These are phyloP conservation scores for Trichoderma sp. DNA, from an alignment of 2,329 filamentous ascomycete species.

Conservation along the genomic window DNA sequence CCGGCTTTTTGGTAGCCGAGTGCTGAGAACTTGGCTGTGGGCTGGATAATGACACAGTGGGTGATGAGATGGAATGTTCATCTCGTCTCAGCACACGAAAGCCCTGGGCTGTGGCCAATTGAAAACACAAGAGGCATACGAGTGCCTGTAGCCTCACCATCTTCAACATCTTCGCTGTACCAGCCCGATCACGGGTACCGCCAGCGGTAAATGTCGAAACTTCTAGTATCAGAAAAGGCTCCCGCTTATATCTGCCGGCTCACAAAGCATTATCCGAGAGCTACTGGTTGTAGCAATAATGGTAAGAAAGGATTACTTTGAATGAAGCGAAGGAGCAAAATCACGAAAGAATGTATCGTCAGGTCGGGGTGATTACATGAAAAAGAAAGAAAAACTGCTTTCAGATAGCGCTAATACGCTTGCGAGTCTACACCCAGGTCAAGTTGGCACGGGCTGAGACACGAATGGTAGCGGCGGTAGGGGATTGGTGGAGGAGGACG, in stretches of 20 bases:
- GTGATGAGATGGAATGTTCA: conserved; percentile 14
- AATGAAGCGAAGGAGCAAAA: neutral
- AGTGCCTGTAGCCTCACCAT: conserved; percentile 37
- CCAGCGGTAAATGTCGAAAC: conserved; percentile 8
- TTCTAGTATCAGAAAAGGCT: conserved; percentile 23
- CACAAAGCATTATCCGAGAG: conserved; percentile 23
- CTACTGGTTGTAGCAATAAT: neutral
- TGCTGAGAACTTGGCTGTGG: neutral
- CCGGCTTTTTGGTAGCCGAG: neutral
- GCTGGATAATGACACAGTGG: neutral
- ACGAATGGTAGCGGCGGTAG: conserved; percentile 4
- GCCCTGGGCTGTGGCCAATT: conserved; percentile 36
- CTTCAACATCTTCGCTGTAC: conserved; percentile 34
- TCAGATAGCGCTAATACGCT: neutral
- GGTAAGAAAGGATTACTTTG: neutral
- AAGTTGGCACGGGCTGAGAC: conserved; percentile 16
- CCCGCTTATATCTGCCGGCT: conserved; percentile 20
- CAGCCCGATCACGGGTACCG: neutral
- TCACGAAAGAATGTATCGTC: conserved; percentile 8
- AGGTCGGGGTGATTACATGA: neutral
- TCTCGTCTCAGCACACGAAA: conserved; percentile 37
- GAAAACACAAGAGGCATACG: conserved; percentile 38
- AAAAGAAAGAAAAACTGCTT: neutral
- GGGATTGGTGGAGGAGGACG: conserved; percentile 1
- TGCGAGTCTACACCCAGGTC: neutral